Evolutionary conservation across 345 rosid genomes (phyloP), one percentile per base, ranked within the genome.

Genomic region (Garcia nutans): DNA sequence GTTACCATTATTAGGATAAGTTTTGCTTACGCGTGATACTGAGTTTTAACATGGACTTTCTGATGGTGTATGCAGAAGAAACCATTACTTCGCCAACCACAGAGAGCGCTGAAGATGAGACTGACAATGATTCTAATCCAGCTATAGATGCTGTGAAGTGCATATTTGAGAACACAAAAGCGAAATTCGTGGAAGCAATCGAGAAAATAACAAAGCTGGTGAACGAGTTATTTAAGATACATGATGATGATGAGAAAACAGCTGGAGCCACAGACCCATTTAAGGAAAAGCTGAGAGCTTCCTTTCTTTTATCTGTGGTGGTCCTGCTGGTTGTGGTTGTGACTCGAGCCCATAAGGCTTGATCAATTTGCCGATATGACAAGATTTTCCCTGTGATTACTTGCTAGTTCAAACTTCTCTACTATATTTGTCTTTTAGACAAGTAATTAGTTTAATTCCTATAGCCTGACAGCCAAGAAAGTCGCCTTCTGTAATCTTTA

Each of bases 241-340:
- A 82, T 68, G 75, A 76, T 20, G 79, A 57, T 20, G 79, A 84
- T 54, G 73, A 59, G 22, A 70, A 49, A 31, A 50, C 63, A 68
- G 84, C 72, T 31, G 85, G 84, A 74, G 70, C 79, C 17, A 54
- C 65, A 52, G 80, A 80, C 22, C 86, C 88, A 0, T 82, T 88
- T 17, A 88, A 88, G 78, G 87, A 90, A 73, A 90, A 84, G 83
- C 86, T 96, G 74, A 86, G 89, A 62, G 79, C 82, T 70, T 89
- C 97, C 19, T 89, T 93, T 80, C 77, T 92, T 80, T 86, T 96
- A 16, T 76, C 97, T 5, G 76, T 90, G 26, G 72, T 89, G 81
- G 93, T 92, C 47, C 80, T 96, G 68, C 80, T 96, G 87, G 73
- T 90, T 12, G 97, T 96, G 84, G 89, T 85, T 12, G 89, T 88